Percentiles rank a stretch among this genome's conserved stretches.
Conservation (phyloP, 2,329 filamentous ascomycete species). For the Xylaria sp. region DNA sequence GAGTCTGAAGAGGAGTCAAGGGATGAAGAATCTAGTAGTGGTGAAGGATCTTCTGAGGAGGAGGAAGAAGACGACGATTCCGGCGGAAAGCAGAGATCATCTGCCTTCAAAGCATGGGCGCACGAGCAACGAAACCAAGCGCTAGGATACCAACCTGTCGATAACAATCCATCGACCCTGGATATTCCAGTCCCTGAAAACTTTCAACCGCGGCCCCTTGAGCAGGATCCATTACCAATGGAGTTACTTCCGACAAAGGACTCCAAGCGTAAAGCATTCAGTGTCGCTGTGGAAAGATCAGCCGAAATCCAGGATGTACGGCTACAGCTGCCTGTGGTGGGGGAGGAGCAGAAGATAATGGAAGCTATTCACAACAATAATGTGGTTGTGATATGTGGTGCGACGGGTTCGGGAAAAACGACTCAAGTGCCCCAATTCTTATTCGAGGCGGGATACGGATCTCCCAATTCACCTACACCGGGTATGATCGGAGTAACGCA, state of each 20-base stretch:
- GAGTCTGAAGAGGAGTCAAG: conserved; percentile 39
- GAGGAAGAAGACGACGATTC: conserved; percentile 33
- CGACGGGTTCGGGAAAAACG: conserved; percentile 96
- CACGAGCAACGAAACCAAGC: conserved; percentile 82
- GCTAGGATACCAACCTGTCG: conserved; percentile 63
- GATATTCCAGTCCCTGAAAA: conserved; percentile 60
- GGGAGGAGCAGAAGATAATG: conserved; percentile 97
- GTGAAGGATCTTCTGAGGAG: conserved; percentile 38
- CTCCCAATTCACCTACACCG: conserved; percentile 73
- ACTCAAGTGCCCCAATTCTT: conserved; percentile 97
- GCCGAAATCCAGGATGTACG: conserved; percentile 77
- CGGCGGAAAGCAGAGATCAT: conserved; percentile 47
- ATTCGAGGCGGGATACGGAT: conserved; percentile 90
- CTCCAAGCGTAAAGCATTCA: conserved; percentile 71
- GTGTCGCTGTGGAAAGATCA: conserved; percentile 70
- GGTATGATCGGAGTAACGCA: conserved; percentile 96
- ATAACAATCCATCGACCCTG: conserved; percentile 45
- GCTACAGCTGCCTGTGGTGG: conserved; percentile 82
- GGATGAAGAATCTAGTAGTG: conserved; percentile 39
- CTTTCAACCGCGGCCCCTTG: conserved; percentile 68
- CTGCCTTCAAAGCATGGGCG: conserved; percentile 93
- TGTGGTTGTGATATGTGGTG: conserved; percentile 88
- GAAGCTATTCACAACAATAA: conserved; percentile 93
- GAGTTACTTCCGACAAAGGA: conserved; percentile 66
- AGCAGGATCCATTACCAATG: conserved; percentile 70